Evolutionary conservation across 208 protist genomes (phyloP), one percentile per base, ranked within the genome.

Genomic region (Naegleria lovaniensis): DNA sequence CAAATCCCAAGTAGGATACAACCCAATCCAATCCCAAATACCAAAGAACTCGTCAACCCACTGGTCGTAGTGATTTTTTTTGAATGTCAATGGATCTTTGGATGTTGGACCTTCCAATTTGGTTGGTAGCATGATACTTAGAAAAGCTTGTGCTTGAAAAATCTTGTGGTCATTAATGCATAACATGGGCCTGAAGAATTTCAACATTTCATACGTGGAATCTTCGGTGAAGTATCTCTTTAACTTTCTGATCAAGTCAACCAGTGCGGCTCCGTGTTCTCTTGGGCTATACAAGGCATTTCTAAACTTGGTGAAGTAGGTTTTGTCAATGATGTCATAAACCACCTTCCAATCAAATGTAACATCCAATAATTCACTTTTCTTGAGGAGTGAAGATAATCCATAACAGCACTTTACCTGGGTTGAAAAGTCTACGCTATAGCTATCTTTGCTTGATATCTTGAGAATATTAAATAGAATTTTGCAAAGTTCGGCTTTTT

Each of bases 141-240:
- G 25, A 67, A 59, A 89, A 0, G 39, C 43, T 89, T 89, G 85
- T 39, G 85, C 29, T 40, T 89, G 55, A 29, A 89, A 89, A 40
- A 89, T 22, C 7, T 55, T 16, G n/a, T 89, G 85, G 22, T 89
- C 85, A 38, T 89, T 41, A 38, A 89, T 89, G 29, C 85, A 89
- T 40, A 89, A 41, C 15, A 40, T 19, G 36, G 85, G 85, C 39
- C 48, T 55, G 6, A 89, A 89, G 11, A 25, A 19, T 67, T 89
- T 48, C 7, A 55, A 67, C 15, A 89, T 67, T 67, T 89, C 43
- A 75, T 39, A 0, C 29, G 85, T 67, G 29, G 25, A 16, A 41
- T 67, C 22, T n/a, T 7, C 4, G 51, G 85, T 9, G 25, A 89
- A 89, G 22, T 89, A 89, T n/a, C 85, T 33, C n/a, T 40, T 89